phyloP scores from a whole-genome alignment of 139 green algal genomes.

The Chlorella sp. region DNA sequence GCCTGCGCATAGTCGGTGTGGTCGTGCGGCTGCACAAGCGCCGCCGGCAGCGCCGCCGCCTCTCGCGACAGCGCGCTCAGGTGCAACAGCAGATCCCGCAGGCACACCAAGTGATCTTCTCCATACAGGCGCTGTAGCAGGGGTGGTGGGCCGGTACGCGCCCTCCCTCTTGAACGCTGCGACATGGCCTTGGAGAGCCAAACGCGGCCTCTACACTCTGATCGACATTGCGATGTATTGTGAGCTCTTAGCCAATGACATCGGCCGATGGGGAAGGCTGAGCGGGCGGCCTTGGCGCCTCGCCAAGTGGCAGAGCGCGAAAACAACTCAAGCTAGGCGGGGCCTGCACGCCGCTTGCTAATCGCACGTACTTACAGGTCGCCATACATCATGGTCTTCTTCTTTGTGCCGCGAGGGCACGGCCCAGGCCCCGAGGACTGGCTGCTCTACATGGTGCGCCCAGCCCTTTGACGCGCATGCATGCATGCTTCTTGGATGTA shows the following conservation, averaged over 20 bases:
- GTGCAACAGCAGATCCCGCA: constrained; percentile 35
- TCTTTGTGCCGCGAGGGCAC: constrained; percentile 76
- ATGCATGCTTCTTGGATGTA: neutral
- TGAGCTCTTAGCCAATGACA: too few relatives aligned
- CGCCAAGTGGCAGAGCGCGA: too few relatives aligned
- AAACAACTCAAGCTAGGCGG: too few relatives aligned
- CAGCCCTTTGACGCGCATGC: neutral
- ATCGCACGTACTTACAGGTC: too few relatives aligned
- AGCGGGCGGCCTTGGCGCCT: too few relatives aligned
- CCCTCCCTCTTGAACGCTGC: neutral
- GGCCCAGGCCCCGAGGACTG: constrained; percentile 71
- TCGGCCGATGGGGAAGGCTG: too few relatives aligned
- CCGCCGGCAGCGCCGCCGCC: constrained; percentile 11
- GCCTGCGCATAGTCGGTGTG: constrained; percentile 35
- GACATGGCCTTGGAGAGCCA: neutral
- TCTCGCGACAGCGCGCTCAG: constrained; percentile 24
- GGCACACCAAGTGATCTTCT: constrained; percentile 12
- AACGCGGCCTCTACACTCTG: too few relatives aligned
- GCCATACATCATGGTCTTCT: constrained; percentile 87
- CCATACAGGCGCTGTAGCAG: constrained; percentile 38
- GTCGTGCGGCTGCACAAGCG: constrained; percentile 37
- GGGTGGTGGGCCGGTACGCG: neutral
- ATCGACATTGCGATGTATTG: too few relatives aligned
- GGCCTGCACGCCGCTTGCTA: too few relatives aligned
- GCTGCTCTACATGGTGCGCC: constrained; percentile 90